A percentile compares a stretch with the other conserved stretches of the same genome.
phyloP scores from a whole-genome alignment of 306 rosid genomes.

The Lagenaria siceraria region DNA sequence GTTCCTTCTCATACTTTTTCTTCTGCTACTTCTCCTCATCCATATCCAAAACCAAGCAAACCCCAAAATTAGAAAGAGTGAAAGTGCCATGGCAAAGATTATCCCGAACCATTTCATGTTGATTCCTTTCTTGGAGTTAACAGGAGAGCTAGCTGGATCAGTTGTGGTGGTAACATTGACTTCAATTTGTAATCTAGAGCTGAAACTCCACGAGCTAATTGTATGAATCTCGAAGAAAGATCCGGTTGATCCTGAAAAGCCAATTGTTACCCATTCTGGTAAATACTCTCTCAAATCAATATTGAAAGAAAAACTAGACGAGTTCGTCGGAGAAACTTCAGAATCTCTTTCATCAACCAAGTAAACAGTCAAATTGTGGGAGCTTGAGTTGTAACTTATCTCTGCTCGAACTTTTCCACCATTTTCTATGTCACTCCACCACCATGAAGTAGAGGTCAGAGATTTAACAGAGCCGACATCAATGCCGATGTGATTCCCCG shows the following conservation, averaged over 20 bases:
- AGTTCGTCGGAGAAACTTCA: neutral
- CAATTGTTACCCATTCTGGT: constrained; percentile 11
- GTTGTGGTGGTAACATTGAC: neutral
- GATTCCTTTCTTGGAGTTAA: neutral
- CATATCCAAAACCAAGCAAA: constrained; percentile 1
- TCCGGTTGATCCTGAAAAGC: constrained; percentile 16
- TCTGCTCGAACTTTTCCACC: neutral
- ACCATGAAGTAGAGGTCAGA: neutral
- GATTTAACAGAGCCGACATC: neutral
- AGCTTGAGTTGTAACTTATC: constrained; percentile 14
- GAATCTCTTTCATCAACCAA: neutral
- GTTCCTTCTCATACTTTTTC: neutral
- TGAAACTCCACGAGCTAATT: constrained; percentile 9
- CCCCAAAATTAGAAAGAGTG: neutral
- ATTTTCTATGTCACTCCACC: neutral
- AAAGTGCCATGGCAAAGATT: neutral
- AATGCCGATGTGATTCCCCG: constrained; percentile 12
- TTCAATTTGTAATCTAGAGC: constrained; percentile 1
- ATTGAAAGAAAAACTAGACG: neutral
- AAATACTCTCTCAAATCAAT: constrained; percentile 4
- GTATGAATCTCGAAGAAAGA: neutral
- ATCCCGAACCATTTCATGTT: neutral
- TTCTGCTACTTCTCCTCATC: neutral
- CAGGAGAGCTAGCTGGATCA: neutral
- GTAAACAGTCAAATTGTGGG: constrained; percentile 14